Evolutionary conservation across 1,284 basidiomycete genomes (phyloP).

Genomic region (Ganoderma lingzhi): DNA sequence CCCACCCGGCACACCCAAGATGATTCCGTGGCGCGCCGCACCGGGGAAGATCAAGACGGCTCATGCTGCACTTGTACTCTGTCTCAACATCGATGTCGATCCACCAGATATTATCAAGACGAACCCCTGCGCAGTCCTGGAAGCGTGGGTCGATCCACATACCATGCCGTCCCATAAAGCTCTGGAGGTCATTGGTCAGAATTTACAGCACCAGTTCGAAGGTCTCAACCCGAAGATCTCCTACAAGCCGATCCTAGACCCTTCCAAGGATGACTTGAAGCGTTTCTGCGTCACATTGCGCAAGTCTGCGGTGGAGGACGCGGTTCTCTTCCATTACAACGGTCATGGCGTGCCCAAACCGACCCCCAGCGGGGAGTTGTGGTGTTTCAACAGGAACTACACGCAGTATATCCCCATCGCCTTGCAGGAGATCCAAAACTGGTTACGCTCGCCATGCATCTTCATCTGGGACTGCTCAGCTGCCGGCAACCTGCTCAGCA

Average conservation of each 20-base stretch:
- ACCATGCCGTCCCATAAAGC: slow-evolving; percentile 90
- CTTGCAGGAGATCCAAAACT: slow-evolving; percentile 90
- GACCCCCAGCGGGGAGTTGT: slow-evolving; percentile 95
- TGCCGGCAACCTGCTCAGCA: slow-evolving; percentile 92
- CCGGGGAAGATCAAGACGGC: slow-evolving; percentile 90
- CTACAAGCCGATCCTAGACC: slow-evolving; percentile 94
- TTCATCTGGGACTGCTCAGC: slow-evolving; percentile 99
- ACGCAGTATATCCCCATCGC: slow-evolving; percentile 99
- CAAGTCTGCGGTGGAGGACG: slow-evolving; percentile 92
- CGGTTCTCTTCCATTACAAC: slow-evolving; percentile 98
- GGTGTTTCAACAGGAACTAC: slow-evolving; percentile 98
- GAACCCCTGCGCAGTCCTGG: slow-evolving; percentile 92
- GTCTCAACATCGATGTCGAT: slow-evolving; percentile 97
- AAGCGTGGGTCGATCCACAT: slow-evolving; percentile 98
- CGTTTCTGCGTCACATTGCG: slow-evolving; percentile 89
- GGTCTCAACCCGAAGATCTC: slow-evolving; percentile 91
- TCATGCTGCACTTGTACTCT: slow-evolving; percentile 93
- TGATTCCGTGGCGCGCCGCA: slow-evolving; percentile 81
- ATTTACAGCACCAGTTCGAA: slow-evolving; percentile 96
- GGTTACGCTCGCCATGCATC: slow-evolving; percentile 94
- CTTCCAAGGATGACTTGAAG: slow-evolving; percentile 94
- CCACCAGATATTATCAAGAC: slow-evolving; percentile 98
- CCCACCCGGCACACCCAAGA: slow-evolving; percentile 68
- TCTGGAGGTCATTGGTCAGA: slow-evolving; percentile 88
- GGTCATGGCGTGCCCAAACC: slow-evolving; percentile 98